Percentiles rank a stretch among this genome's conserved stretches.
phyloP scores from a whole-genome alignment of 257 asterid genomes.

The Mentha longifolia region DNA sequence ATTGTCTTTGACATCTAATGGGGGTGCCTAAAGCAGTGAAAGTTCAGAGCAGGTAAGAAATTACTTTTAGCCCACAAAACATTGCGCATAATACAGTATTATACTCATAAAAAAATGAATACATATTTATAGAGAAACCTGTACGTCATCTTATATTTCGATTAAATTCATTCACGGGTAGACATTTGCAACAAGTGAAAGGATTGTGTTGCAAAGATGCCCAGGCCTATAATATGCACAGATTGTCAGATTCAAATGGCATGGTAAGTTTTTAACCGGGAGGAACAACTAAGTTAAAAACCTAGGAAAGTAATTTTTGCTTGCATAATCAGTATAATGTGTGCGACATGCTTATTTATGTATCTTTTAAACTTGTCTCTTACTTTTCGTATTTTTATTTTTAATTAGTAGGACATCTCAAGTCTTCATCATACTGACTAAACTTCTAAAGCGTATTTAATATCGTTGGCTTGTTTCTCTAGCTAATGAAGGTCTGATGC shows the following conservation, averaged over 20 bases:
- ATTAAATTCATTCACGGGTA: constrained; percentile 11
- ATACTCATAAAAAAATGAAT: constrained; percentile 1
- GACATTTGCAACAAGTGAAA: constrained; percentile 18
- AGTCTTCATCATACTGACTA: neutral
- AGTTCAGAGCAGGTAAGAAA: neutral
- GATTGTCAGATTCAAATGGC: neutral
- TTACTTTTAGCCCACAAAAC: neutral
- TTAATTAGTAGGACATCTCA: neutral
- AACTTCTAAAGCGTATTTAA: neutral
- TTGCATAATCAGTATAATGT: neutral
- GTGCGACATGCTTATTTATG: neutral
- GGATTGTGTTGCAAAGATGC: constrained; percentile 1
- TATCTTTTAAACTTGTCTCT: neutral
- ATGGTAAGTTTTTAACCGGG: neutral
- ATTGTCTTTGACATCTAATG: neutral
- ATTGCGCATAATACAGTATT: neutral
- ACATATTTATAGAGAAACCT: neutral
- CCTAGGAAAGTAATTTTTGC: constrained; percentile 10
- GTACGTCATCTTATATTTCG: neutral
- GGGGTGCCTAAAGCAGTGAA: neutral
- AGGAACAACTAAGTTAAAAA: constrained; percentile 5
- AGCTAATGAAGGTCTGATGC: too few species aligned
- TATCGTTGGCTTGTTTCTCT: neutral
- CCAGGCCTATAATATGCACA: neutral
- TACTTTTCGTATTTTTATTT: neutral